Conservation (phyloP, 441 rosid genomes). For the Eutrema salsugineum region DNA sequence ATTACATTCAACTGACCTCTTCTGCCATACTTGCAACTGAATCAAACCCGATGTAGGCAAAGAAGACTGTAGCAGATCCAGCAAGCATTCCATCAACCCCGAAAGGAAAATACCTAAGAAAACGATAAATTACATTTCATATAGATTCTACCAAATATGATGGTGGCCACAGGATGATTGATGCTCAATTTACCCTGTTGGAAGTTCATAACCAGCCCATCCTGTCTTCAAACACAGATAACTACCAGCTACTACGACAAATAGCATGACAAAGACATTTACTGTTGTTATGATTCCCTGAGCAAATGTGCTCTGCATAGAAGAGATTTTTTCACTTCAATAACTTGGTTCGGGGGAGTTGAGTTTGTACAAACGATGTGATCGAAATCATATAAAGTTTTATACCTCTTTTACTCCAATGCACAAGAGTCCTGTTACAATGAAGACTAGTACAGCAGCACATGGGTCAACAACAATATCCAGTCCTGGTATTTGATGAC, state of each 20-base stretch:
- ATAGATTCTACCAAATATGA: neutral
- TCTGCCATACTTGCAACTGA: slow-evolving; percentile 95
- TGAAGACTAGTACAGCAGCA: slow-evolving; percentile 74
- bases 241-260: slow-evolving; percentile 72
- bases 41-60: slow-evolving; percentile 87
- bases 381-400: neutral
- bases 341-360: neutral
- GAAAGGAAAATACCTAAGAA: slow-evolving; percentile 72
- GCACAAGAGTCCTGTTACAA: slow-evolving; percentile 81
- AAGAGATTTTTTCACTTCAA: neutral
- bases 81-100: slow-evolving; percentile 97
- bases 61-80: slow-evolving; percentile 94
- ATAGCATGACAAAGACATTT: slow-evolving; percentile 76
- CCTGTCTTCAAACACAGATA: slow-evolving; percentile 83
- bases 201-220: slow-evolving; percentile 84
- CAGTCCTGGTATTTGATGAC: slow-evolving; percentile 73
- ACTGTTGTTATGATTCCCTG: slow-evolving; percentile 68
- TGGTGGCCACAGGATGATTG: neutral
- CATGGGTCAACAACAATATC: slow-evolving; percentile 80
- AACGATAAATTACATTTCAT: too few relatives aligned
- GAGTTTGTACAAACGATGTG: neutral
- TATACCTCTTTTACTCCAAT: slow-evolving; percentile 90
- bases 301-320: slow-evolving; percentile 69
- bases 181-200: slow-evolving; percentile 62
- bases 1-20: slow-evolving; percentile 56